A percentile compares a stretch with the other conserved stretches of the same genome.
Conservation (phyloP, 306 rosid species). For the Fagus sylvatica region DNA sequence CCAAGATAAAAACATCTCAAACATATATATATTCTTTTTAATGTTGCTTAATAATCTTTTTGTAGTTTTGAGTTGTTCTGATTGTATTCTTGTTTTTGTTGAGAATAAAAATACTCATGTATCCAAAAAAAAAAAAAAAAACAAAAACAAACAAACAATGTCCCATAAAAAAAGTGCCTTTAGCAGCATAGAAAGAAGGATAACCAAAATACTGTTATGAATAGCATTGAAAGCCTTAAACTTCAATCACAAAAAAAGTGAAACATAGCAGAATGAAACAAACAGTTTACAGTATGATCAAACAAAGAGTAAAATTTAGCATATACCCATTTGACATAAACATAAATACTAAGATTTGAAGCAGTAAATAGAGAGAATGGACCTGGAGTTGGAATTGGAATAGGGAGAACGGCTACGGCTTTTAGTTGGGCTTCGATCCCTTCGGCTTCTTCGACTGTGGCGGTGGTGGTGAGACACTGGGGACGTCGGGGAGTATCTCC, state of each 20-base stretch:
- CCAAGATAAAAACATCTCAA: background rate
- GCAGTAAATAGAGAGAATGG: background rate
- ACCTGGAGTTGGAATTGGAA: slow-evolving; percentile 34
- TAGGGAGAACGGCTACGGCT: slow-evolving; percentile 45
- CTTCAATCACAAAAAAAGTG: background rate
- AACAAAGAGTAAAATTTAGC: too few species aligned
- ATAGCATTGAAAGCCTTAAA: background rate
- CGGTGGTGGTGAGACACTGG: slow-evolving; percentile 34
- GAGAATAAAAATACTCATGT: too few species aligned
- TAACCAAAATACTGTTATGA: background rate
- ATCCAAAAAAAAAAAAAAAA: background rate
- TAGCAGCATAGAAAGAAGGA: background rate
- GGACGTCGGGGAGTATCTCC: slow-evolving; percentile 39
- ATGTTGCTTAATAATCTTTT: too few species aligned
- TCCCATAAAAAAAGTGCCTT: background rate
- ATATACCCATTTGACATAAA: too few species aligned
- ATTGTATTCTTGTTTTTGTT: too few species aligned
- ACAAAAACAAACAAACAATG: too few species aligned
- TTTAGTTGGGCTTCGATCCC: slow-evolving; percentile 34
- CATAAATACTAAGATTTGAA: background rate
- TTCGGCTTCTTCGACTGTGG: slow-evolving; percentile 42
- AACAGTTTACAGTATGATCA: too few species aligned
- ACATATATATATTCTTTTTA: background rate
- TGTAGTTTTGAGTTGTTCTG: too few species aligned
- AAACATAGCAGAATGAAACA: background rate